Conservation (phyloP, 352 stramenopile genomes). For the Globisporangium radiosum region DNA sequence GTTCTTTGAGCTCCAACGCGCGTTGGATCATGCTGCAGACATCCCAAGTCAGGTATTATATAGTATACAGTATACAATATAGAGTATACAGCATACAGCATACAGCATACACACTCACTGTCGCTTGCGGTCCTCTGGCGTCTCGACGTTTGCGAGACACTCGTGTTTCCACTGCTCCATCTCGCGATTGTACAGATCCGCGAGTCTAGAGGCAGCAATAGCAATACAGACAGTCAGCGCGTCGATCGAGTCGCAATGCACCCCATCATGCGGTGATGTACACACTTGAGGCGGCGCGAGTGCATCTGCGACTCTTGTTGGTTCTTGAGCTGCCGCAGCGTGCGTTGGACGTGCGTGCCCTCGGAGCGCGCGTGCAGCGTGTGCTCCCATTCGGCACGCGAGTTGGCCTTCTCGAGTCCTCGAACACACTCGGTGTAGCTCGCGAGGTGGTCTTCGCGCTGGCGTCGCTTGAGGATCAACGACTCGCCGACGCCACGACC, state of each 20-base stretch:
- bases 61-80: not conserved
- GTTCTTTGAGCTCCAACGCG: slow-evolving; percentile 61
- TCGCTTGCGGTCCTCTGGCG: slow-evolving; percentile 68
- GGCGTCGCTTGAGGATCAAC: slow-evolving; percentile 63
- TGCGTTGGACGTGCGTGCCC: slow-evolving; percentile 34
- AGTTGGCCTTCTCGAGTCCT: slow-evolving; percentile 37
- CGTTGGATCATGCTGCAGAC: slow-evolving; percentile 60
- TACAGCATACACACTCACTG: slow-evolving; percentile 28
- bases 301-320: slow-evolving; percentile 73
- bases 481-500: slow-evolving; percentile 56
- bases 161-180: slow-evolving; percentile 66
- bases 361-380: slow-evolving; percentile 48
- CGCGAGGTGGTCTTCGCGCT: slow-evolving; percentile 58
- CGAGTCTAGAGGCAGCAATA: slow-evolving; percentile 25
- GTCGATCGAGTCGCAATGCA: no score
- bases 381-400: slow-evolving; percentile 69
- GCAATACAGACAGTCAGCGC: not conserved
- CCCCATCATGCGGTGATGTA: no score
- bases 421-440: slow-evolving; percentile 50
- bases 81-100: not conserved
- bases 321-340: slow-evolving; percentile 50
- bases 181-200: slow-evolving; percentile 69
- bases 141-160: slow-evolving; percentile 68
- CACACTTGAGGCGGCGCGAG: slow-evolving; percentile 40
- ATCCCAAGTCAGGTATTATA: not conserved